Base-by-base conservation (phyloP, 331 rosid species). In the Acacia concinna region DNA sequence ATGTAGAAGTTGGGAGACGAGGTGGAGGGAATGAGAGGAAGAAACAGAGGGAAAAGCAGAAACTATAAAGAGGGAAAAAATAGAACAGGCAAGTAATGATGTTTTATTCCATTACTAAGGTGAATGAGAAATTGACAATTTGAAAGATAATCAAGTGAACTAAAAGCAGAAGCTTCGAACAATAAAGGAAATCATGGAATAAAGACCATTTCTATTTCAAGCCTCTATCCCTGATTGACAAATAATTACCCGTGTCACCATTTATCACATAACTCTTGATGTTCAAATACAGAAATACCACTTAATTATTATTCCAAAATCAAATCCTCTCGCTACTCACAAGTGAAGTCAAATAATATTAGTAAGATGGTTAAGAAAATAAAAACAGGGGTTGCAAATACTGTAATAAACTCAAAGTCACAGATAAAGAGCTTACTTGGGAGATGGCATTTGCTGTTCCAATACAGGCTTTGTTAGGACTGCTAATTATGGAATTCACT, bases 361-460 rank as follows among this genome's bases (percentile, higher is more conserved):
- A 20, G 63, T 20, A 71, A 20, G 9, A 28, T 17, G 21, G 10
- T 27, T 69, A 25, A 68, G 73, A 31, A 69, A 28, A 70, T 51
- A 31, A 54, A 78, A 79, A 64, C 68, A 46, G 51, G 40, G 52
- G 75, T 37, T 78, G 40, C 52, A 0, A 20, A 74, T 21, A 66
- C 73, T 27, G 63, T 37, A 57, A 70, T 34, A 10, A 68, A 40
- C 60, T 51, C 31, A 5, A 32, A 75, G 56, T 15, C 56, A 73
- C 35, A 66, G 71, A 86, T 70, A 68, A 75, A 64, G 86, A 80
- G 74, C 84, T 71, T 86, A 95, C 99, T 77, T 83, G 88, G 84
- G 94, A 91, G 84, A 95, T 87, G 72, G 88, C 78, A 64, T 10
- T 62, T 75, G 96, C 94, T 81, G 98, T 91, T 82, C 88, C 98